Base-by-base conservation (phyloP, 305 asterid genomes). In the Fraxinus xanthoxyloides region DNA sequence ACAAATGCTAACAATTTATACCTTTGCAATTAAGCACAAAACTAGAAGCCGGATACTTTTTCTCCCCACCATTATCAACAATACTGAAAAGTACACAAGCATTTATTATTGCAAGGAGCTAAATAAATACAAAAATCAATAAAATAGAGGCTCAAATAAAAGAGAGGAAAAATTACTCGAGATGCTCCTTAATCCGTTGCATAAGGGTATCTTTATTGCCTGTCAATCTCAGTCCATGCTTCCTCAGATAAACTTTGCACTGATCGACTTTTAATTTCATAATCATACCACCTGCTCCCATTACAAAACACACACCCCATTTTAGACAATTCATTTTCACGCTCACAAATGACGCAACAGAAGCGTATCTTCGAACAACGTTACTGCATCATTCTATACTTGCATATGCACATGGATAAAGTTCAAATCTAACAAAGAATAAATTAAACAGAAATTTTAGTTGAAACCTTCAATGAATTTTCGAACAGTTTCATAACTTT, bases 21-120 rank as follows among this genome's bases (percentile, higher is more conserved):
- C 98, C 98, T 90, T 90, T 91, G 92, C 98, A 95, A 80, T 95
- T 92, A 79, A 92, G 61, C 82, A 92, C 89, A 76, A 93, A 95
- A 87, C 97, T 92, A 61, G 95, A 90, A 5, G 88, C 89, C 21
- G 97, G 97, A 83, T 95, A 93, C 85, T 86, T 93, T 76, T 77
- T 77, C 87, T 92, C 97, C 85, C 98, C 97, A 75, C 90, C 93
- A 51, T 92, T 97, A 90, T 85, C 78, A 46, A 89, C 77, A 59
- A 93, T 85, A 76, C 98, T 95, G 93, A 84, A 85, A 83, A 61
- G 72, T 26, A 36, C n/a, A n/a, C 23, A 17, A 72, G 15, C 26
- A 74, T 73, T 51, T 32, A 26, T 80, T 21, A 70, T 2, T 70
- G 8, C 75, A 76, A 78, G 35, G 87, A 86, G 78, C 30, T 13